Percentiles rank a stretch among this genome's conserved stretches.
Conservation (phyloP, 1,284 basidiomycete species). For the Earliella scabrosa region DNA sequence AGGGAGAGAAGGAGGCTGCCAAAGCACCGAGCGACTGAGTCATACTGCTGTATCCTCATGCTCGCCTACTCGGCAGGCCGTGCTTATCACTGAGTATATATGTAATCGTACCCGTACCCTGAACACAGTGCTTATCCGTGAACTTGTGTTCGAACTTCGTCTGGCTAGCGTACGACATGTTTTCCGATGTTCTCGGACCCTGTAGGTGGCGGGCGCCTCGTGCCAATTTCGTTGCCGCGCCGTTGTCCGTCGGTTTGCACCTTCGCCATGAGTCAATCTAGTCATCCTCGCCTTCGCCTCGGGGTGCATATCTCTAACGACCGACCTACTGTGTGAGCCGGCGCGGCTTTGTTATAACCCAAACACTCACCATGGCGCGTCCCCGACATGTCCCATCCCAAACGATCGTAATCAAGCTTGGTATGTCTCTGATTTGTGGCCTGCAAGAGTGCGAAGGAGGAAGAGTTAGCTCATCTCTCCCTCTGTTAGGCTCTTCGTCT, state of each 20-base stretch:
- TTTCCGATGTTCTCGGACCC: slow-evolving; percentile 1
- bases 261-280: slow-evolving; percentile 24
- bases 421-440: slow-evolving; percentile 44
- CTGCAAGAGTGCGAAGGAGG: background rate
- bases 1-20: slow-evolving; percentile 57
- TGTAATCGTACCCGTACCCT: too few species aligned
- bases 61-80: too few species aligned
- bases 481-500: slow-evolving; percentile 86
- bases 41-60: too few species aligned
- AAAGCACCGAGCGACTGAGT: slow-evolving; percentile 45
- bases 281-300: background rate
- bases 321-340: background rate
- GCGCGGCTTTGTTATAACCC: background rate
- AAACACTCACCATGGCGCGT: slow-evolving; percentile 30
- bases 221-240: background rate
- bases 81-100: too few species aligned
- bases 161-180: too few species aligned
- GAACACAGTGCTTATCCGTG: too few species aligned
- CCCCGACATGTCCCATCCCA: slow-evolving; percentile 40
- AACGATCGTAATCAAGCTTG: slow-evolving; percentile 89
- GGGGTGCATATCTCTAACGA: background rate
- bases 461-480: slow-evolving; percentile 6
- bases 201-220: background rate
- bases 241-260: slow-evolving; percentile 1
- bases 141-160: too few species aligned